Conservation (phyloP, 352 stramenopile genomes). For the Globisporangium ultimum region DNA sequence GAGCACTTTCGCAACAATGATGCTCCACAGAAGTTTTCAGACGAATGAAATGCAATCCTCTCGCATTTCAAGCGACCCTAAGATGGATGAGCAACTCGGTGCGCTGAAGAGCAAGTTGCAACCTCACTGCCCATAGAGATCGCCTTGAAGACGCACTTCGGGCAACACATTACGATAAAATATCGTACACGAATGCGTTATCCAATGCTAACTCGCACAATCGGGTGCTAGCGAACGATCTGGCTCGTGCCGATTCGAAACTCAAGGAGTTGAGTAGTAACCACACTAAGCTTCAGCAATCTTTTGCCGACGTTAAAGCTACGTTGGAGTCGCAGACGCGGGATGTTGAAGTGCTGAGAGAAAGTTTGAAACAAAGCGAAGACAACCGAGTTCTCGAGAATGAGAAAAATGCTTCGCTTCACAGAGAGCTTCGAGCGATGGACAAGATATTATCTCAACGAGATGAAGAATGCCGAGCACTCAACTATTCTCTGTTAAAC, state of each 20-base stretch:
- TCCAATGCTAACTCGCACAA: slow-evolving; percentile 80
- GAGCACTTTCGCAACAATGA: slow-evolving; percentile 30
- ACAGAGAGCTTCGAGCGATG: slow-evolving; percentile 67
- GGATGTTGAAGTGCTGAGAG: slow-evolving; percentile 58
- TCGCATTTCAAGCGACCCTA: neutral
- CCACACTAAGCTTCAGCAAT: slow-evolving; percentile 42
- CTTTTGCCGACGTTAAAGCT: slow-evolving; percentile 32
- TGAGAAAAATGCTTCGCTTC: slow-evolving; percentile 71
- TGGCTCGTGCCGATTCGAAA: slow-evolving; percentile 55
- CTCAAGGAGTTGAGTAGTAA: slow-evolving; percentile 33
- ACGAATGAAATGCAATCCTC: neutral
- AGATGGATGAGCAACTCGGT: slow-evolving; percentile 6
- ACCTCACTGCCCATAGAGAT: slow-evolving; percentile 49
- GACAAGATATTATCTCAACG: slow-evolving; percentile 65
- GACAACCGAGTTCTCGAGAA: slow-evolving; percentile 43
- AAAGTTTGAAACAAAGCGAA: slow-evolving; percentile 56
- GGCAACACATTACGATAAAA: slow-evolving; percentile 78
- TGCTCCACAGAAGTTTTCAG: neutral
- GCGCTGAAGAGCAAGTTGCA: slow-evolving; percentile 57
- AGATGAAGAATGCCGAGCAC: slow-evolving; percentile 60
- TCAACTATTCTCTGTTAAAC: slow-evolving; percentile 53
- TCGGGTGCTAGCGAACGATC: slow-evolving; percentile 53
- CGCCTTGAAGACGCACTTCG: slow-evolving; percentile 72
- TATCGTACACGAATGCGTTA: slow-evolving; percentile 78
- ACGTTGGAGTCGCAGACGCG: slow-evolving; percentile 34